phyloP scores from a whole-genome alignment of 768 basidiomycete genomes.

The Suillus lakei region DNA sequence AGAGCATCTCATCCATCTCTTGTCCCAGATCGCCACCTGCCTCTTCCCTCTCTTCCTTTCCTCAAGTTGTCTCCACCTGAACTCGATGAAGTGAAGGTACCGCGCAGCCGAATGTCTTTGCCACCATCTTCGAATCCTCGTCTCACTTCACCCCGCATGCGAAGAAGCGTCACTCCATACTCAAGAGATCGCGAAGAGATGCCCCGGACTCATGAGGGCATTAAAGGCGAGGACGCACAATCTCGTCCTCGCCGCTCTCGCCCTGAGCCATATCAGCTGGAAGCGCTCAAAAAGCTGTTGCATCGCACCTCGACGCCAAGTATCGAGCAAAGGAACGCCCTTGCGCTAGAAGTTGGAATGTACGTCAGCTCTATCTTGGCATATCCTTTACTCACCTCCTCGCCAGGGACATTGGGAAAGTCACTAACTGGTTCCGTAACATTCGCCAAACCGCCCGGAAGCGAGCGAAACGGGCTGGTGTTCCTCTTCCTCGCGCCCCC shows the following conservation, averaged over 20 bases:
- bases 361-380: conserved; percentile 37
- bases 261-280: conserved; percentile 79
- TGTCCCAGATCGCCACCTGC: conserved; percentile 26
- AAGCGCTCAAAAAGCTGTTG: conserved; percentile 73
- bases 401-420: conserved; percentile 76
- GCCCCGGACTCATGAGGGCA: conserved; percentile 21
- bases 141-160: conserved; percentile 33
- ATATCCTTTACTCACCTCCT: conserved; percentile 17
- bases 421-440: conserved; percentile 90
- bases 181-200: conserved; percentile 30
- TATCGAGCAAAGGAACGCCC: conserved; percentile 76
- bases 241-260: conserved; percentile 72
- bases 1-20: conserved; percentile 37
- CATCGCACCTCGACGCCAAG: conserved; percentile 72
- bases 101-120: conserved; percentile 36
- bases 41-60: conserved; percentile 9
- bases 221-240: conserved; percentile 36
- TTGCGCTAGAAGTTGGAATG: conserved; percentile 82
- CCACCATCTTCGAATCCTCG: conserved; percentile 34
- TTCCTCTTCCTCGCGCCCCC: conserved; percentile 25
- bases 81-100: conserved; percentile 21
- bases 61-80: conserved; percentile 19
- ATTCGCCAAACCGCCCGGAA: conserved; percentile 81
- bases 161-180: conserved; percentile 33
- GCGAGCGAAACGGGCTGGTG: conserved; percentile 59